phyloP scores from a whole-genome alignment of 345 rosid species.

The Camelina laxa region DNA sequence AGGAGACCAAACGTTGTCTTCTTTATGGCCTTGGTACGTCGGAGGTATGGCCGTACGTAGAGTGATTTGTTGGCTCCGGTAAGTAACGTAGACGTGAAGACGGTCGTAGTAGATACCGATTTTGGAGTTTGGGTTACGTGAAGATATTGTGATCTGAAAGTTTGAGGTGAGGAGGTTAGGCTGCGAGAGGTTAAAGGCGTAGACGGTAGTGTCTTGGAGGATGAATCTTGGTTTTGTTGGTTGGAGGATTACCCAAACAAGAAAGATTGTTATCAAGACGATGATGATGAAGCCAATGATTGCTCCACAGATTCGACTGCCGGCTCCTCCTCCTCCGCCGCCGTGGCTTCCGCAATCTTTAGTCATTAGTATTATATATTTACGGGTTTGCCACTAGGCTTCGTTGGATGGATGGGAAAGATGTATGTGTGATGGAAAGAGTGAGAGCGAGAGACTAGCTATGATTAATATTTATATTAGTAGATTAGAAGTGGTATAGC shows the following conservation, averaged over 20 bases:
- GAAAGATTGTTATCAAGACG: slow-evolving; percentile 56
- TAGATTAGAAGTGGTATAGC: neutral
- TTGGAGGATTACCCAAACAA: slow-evolving; percentile 76
- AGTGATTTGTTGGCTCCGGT: slow-evolving; percentile 80
- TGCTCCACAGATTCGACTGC: slow-evolving; percentile 30
- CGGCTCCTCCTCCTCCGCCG: slow-evolving; percentile 12
- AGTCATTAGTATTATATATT: slow-evolving; percentile 20
- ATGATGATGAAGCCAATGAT: slow-evolving; percentile 61
- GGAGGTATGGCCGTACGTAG: slow-evolving; percentile 58
- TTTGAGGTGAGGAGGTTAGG: slow-evolving; percentile 75
- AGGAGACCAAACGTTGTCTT: slow-evolving; percentile 80
- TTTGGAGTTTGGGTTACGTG: slow-evolving; percentile 72
- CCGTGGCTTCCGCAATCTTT: slow-evolving; percentile 40
- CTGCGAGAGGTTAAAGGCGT: slow-evolving; percentile 68
- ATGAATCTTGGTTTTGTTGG: slow-evolving; percentile 76
- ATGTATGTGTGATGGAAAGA: slow-evolving; percentile 27
- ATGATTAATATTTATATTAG: slow-evolving; percentile 4
- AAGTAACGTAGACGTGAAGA: slow-evolving; percentile 70
- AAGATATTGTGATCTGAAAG: slow-evolving; percentile 72
- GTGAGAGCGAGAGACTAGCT: neutral
- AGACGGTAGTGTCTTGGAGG: slow-evolving; percentile 89
- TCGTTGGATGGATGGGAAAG: slow-evolving; percentile 16
- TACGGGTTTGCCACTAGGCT: slow-evolving; percentile 31
- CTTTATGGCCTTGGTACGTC: slow-evolving; percentile 63
- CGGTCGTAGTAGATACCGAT: slow-evolving; percentile 89